Evolutionary conservation across 306 rosid genomes (phyloP).

Genomic region (Oxytropis ochrocephala): DNA sequence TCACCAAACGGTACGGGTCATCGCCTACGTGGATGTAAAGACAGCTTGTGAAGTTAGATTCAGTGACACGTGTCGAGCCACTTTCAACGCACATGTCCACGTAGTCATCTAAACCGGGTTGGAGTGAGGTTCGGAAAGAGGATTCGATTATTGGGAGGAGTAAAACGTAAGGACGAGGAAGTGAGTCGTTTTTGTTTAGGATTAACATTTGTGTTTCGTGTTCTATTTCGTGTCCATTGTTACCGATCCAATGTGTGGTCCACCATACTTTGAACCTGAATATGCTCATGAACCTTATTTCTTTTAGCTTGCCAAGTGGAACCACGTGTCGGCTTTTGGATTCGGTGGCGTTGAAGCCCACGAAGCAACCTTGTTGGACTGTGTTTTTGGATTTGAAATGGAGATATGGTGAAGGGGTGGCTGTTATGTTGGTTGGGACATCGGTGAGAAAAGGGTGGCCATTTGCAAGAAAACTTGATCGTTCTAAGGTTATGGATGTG

Average conservation of each 20-base stretch:
- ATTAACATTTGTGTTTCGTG: conserved; percentile 66
- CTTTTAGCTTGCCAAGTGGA: conserved; percentile 44
- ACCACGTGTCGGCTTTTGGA: conserved; percentile 44
- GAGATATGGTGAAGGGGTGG: conserved; percentile 29
- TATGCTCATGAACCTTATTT: conserved; percentile 49
- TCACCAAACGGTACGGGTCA: conserved; percentile 44
- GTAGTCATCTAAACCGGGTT: conserved; percentile 31
- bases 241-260: conserved; percentile 67
- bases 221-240: conserved; percentile 44
- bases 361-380: conserved; percentile 36
- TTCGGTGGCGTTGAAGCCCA: conserved; percentile 46
- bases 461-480: conserved; percentile 41
- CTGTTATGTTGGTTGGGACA: conserved; percentile 39
- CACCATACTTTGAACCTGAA: conserved; percentile 84
- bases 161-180: conserved; percentile 49
- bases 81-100: conserved; percentile 56
- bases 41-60: conserved; percentile 37
- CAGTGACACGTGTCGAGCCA: conserved; percentile 50
- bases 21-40: conserved; percentile 48
- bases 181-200: conserved; percentile 26
- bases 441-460: conserved; percentile 48
- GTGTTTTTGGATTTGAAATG: conserved; percentile 22
- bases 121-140: conserved; percentile 47
- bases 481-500: conserved; percentile 33
- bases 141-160: conserved; percentile 59